A percentile compares a stretch with the other conserved stretches of the same genome.
Conservation (phyloP, 495 filamentous ascomycete species). For the Lepidopterella palustris region DNA sequence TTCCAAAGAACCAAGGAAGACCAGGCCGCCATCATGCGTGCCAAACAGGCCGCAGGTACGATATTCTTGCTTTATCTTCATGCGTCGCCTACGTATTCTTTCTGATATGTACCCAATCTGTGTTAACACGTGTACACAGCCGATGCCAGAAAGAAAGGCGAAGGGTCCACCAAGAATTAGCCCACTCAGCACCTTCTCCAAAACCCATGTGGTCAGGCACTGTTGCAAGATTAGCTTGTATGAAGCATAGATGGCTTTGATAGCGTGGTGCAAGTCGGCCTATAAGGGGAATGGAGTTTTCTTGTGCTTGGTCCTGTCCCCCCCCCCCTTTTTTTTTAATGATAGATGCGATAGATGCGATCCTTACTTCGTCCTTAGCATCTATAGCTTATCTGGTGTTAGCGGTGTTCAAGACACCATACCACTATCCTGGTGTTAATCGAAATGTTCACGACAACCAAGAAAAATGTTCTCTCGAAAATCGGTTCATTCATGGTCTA, state of each 20-base stretch:
- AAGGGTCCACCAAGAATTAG: conserved; percentile 18
- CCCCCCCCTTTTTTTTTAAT: too few species aligned
- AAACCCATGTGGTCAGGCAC: not conserved
- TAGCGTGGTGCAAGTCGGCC: too few species aligned
- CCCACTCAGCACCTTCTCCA: not conserved
- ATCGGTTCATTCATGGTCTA: not conserved
- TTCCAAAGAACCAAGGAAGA: conserved; percentile 67
- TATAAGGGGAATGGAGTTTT: too few species aligned
- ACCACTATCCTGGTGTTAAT: too few species aligned
- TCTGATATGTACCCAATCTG: not conserved
- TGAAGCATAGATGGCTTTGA: too few species aligned
- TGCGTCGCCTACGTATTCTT: not conserved
- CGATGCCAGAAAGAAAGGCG: conserved; percentile 21
- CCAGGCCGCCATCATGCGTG: conserved; percentile 75
- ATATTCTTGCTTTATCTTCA: not conserved
- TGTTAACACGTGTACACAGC: conserved; percentile 24
- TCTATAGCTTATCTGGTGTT: too few species aligned
- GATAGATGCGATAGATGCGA: too few species aligned
- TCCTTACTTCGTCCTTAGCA: too few species aligned
- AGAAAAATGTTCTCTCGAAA: not conserved
- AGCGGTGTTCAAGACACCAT: too few species aligned
- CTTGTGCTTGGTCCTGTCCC: too few species aligned
- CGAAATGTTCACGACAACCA: not conserved
- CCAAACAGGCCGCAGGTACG: conserved; percentile 81
- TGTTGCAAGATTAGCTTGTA: not conserved